Conservation (phyloP, 2,329 filamentous ascomycete genomes). For the Penicillium brevicompactum region DNA sequence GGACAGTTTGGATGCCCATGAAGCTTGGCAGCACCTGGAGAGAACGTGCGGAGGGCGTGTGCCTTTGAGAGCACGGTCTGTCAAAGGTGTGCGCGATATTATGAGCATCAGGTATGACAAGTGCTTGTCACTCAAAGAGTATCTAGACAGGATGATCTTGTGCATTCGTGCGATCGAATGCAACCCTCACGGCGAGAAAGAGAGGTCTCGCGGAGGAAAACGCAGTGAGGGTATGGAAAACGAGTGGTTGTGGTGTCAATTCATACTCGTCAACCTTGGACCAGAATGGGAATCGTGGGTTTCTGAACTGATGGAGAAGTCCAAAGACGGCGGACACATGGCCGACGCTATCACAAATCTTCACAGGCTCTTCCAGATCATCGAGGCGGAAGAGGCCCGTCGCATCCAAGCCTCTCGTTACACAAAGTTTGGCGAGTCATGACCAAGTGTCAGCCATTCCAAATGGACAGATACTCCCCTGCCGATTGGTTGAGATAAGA, state of each 20-base stretch:
- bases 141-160: conserved; percentile 3
- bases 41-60: neutral
- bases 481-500: neutral
- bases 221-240: neutral
- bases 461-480: neutral
- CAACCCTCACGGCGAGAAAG: conserved; percentile 2
- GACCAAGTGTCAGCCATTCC: neutral
- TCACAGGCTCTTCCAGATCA: neutral
- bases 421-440: neutral
- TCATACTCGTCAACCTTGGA: conserved; percentile 8
- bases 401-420: conserved; percentile 3
- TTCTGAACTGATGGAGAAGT: neutral
- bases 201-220: neutral
- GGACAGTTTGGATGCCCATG: neutral
- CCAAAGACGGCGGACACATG: neutral
- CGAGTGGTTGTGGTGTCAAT: conserved; percentile 11
- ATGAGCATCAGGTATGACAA: conserved; percentile 3
- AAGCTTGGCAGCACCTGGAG: conserved; percentile 5
- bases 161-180: conserved; percentile 9
- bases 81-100: conserved; percentile 1
- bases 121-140: conserved; percentile 6
- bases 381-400: neutral
- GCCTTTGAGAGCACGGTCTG: neutral
- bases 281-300: conserved; percentile 7
- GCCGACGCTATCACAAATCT: neutral